These are phyloP conservation scores for Brassica napus DNA, from an alignment of 345 rosid species.

Conservation along the genomic window DNA sequence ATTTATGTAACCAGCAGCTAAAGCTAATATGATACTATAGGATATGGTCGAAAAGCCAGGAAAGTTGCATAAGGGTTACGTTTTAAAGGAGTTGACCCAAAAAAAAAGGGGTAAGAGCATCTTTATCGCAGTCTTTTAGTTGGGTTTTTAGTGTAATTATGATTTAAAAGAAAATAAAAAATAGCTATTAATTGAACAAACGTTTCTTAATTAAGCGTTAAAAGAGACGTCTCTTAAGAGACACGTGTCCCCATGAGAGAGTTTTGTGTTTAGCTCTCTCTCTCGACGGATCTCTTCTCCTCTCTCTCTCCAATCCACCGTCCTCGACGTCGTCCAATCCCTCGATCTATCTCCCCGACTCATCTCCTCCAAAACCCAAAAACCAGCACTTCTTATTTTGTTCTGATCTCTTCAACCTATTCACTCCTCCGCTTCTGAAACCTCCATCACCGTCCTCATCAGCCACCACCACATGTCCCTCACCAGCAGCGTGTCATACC, in stretches of 20 bases:
- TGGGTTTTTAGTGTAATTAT: no score
- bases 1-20: not conserved
- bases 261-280: no score
- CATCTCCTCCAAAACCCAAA: no score
- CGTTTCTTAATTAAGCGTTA: no score
- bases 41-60: not conserved
- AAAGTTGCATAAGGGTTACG: not conserved
- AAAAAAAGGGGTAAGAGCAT: no score
- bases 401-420: slow-evolving; percentile 62
- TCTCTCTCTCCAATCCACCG: not conserved
- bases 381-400: slow-evolving; percentile 46
- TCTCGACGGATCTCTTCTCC: not conserved
- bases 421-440: slow-evolving; percentile 64
- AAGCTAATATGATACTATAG: not conserved
- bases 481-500: slow-evolving; percentile 35
- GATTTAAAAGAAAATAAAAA: no score
- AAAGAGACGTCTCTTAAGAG: no score
- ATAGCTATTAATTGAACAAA: no score
- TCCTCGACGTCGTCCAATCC: not conserved
- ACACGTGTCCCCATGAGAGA: no score
- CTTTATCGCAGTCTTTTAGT: no score
- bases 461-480: slow-evolving; percentile 42
- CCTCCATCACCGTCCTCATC: slow-evolving; percentile 41
- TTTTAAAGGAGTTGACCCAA: no score
- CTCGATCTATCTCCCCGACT: no score